Base-by-base conservation (phyloP, 306 rosid species). In the Vigna mungo region DNA sequence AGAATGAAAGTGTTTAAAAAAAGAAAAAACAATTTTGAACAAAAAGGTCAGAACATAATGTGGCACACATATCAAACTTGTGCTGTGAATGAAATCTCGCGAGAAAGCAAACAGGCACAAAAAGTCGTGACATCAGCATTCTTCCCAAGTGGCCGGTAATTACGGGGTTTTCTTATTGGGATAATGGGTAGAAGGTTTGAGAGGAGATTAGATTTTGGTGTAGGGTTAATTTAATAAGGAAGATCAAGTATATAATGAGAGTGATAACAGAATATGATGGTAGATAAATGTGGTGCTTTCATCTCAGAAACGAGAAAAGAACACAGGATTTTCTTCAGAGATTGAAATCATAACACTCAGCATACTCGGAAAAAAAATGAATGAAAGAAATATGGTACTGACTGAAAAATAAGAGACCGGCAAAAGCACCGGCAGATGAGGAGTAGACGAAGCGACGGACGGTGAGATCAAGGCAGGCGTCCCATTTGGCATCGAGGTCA, bases 321-420 rank as follows among this genome's bases (percentile, higher is more conserved):
- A 41, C 46, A 1, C 2, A 41, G 4, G 46, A 41, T 41, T 71
- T 53, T 37, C 30, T n/a, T 27, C 60, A 55, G 54, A 41, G 75
- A 63, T 13, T 17, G 25, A 23, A 49, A 63, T 30, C 32, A 8
- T 9, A 37, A 13, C 34, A 48, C 70, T 47, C 13, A 11, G 4
- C 39, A 7, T 0, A 52, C 25, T 46, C n/a, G 13, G 2, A 20
- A 25, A 10, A 36, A 9, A 23, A 17, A 5, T 1, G 48, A 72
- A 23, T 4, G 12, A 58, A 18, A 74, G 48, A 78, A 34, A 72
- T 1, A 21, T 7, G 61, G 55, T 0, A 70, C 87, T 75, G 41
- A 84, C 87, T 84, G 87, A 79, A 84, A 47, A 84, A 58, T 0
- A 80, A 71, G 72, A 84, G 81, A 70, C 84, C 87, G 41, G 52